Conservation (phyloP, 2,329 filamentous ascomycete species). For the Exophiala bonariae region DNA sequence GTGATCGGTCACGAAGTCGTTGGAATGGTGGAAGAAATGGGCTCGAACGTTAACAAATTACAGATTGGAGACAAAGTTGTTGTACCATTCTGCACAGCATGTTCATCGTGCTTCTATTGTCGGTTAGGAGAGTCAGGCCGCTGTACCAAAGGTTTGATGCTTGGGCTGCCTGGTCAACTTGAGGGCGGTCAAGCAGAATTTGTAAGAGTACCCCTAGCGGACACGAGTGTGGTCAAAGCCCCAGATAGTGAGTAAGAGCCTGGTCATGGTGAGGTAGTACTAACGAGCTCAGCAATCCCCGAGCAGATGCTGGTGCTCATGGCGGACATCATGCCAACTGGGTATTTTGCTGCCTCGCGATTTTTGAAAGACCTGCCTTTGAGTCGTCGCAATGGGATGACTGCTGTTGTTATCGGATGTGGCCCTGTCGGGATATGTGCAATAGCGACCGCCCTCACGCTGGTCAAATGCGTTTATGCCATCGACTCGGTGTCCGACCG, state of each 20-base stretch:
- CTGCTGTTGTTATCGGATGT: conserved; percentile 62
- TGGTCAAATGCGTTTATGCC: conserved; percentile 62
- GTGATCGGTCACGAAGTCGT: conserved; percentile 56
- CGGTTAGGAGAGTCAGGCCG: conserved; percentile 51
- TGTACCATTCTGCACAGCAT: conserved; percentile 51
- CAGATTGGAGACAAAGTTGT: conserved; percentile 52
- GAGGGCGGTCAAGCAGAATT: conserved; percentile 58
- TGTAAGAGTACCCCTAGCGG: conserved; percentile 52
- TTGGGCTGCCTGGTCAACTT: conserved; percentile 50
- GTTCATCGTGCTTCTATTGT: conserved; percentile 53
- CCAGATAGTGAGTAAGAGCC: conserved; percentile 31
- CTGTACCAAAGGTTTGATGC: conserved; percentile 48
- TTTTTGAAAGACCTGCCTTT: no score
- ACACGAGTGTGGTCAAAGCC: conserved; percentile 47
- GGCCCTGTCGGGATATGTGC: conserved; percentile 66
- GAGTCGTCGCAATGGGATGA: background rate
- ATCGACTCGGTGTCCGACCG: conserved; percentile 63
- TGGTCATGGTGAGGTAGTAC: no score
- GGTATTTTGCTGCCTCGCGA: conserved; percentile 4
- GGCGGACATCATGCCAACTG: conserved; percentile 17
- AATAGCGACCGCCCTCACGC: conserved; percentile 64
- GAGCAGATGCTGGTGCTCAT: conserved; percentile 28
- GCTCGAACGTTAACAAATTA: conserved; percentile 45
- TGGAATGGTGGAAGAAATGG: conserved; percentile 46
- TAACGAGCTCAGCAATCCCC: background rate